Conservation (phyloP, 805 yeast species). For the Monosporozyma servazzii region DNA sequence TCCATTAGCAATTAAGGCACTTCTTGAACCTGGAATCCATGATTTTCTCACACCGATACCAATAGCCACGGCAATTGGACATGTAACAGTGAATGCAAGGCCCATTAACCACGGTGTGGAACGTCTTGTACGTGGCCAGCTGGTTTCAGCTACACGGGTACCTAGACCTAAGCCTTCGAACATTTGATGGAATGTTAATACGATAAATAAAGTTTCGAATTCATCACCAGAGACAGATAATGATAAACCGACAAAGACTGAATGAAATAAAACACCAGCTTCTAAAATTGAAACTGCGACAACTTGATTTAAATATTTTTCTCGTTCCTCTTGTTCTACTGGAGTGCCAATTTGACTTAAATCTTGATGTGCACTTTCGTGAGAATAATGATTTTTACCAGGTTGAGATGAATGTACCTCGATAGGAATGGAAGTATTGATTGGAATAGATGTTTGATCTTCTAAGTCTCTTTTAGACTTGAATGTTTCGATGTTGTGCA, state of each 20-base stretch:
- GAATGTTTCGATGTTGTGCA: neutral
- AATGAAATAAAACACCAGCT: slow-evolving; percentile 67
- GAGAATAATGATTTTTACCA: slow-evolving; percentile 7
- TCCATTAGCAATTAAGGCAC: slow-evolving; percentile 50
- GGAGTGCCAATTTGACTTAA: slow-evolving; percentile 8
- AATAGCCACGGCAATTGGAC: slow-evolving; percentile 63
- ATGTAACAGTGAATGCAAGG: slow-evolving; percentile 45
- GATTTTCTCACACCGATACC: slow-evolving; percentile 63
- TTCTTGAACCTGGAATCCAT: slow-evolving; percentile 46
- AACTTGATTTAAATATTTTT: slow-evolving; percentile 48
- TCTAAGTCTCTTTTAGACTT: neutral
- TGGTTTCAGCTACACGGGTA: slow-evolving; percentile 51
- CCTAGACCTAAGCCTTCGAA: slow-evolving; percentile 79
- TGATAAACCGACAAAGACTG: slow-evolving; percentile 63
- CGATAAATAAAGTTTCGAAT: slow-evolving; percentile 54
- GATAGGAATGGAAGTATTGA: neutral
- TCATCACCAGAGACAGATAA: slow-evolving; percentile 58
- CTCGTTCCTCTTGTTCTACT: slow-evolving; percentile 23
- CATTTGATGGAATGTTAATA: slow-evolving; percentile 62
- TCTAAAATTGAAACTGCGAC: slow-evolving; percentile 53
- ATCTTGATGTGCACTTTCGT: slow-evolving; percentile 12
- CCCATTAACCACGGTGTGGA: slow-evolving; percentile 39
- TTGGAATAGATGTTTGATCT: neutral
- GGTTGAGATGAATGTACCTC: neutral
- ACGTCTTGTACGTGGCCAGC: slow-evolving; percentile 39